Base-by-base conservation (phyloP, 2,329 filamentous ascomycete species). In the Dactylellina leptospora region DNA sequence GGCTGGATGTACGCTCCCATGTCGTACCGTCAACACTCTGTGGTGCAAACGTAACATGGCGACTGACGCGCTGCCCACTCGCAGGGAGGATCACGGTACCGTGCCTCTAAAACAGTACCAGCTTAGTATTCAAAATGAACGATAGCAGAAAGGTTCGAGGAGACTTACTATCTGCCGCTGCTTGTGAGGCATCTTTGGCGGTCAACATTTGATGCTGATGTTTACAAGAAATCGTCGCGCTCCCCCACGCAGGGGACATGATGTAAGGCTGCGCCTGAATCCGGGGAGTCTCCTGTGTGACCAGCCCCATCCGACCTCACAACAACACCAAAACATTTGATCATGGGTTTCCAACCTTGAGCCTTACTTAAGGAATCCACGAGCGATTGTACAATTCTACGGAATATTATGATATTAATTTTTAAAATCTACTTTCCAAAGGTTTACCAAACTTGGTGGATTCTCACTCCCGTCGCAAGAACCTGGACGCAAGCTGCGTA, bases 31-130 rank as follows among this genome's bases (percentile, higher is more conserved):
- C 70, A 50, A 74, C 36, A 68, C 80, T 76, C 70, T 81, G 76
- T 76, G 80, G 81, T 75, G 83, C 83, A 42, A 88, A 80, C 22
- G 83, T 87, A 71, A 88, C 85, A 54, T 82, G 80, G 64, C 84
- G 84, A 78, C 83, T 85, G 53, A 87, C 80, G 63, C 86, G 84
- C 75, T 87, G 85, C 48, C 87, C 87, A 9, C 86, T 88, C 59
- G 81, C 81, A 2, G 87, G 86, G 51, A 87, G 81, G 74, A 89
- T 85, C 77, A 87, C 84, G 10, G 85, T 86, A 38, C 85, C 85
- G 62, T 85, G 81, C 59, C 68, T 72, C 68, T 72, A 60, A 10
- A 42, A n/a, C 36, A 40, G 4, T n/a, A 13, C 10, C 6, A 16
- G 36, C 10, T 40, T 40, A 40, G 20, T 16, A 45, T 36, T 22